Evolutionary conservation across 164 flowering plant genomes (phyloP).

Genomic region (Kingdonia uniflora): DNA sequence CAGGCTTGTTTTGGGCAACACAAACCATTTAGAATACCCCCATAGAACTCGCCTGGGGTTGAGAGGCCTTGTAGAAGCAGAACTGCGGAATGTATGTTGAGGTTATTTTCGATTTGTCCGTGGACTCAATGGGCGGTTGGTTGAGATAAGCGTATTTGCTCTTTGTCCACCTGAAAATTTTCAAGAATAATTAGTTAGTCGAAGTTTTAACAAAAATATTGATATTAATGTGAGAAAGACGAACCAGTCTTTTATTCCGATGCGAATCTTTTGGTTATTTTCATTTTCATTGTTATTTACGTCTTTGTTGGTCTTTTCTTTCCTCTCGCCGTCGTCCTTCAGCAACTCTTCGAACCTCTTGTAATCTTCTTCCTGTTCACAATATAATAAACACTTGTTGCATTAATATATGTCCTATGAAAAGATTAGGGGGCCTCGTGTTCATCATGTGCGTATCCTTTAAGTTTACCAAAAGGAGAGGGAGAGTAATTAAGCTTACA

Average conservation of each 20-base stretch:
- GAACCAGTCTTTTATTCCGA: conserved; percentile 77
- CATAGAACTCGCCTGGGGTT: conserved; percentile 14
- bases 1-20: background rate
- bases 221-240: background rate
- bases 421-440: too few relatives aligned
- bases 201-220: background rate
- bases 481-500: conserved; percentile 20
- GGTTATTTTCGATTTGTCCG: conserved; percentile 24
- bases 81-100: conserved; percentile 33
- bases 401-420: background rate
- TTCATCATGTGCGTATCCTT: too few relatives aligned
- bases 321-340: conserved; percentile 1
- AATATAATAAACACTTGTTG: background rate
- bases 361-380: conserved; percentile 49
- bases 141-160: conserved; percentile 76
- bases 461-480: too few relatives aligned
- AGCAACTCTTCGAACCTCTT: conserved; percentile 41
- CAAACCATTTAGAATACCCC: conserved; percentile 28
- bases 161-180: conserved; percentile 68
- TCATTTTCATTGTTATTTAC: conserved; percentile 4
- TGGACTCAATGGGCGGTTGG: conserved; percentile 34
- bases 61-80: conserved; percentile 24
- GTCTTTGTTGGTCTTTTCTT: conserved; percentile 6
- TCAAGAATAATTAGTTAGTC: background rate
- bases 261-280: conserved; percentile 28